Base-by-base conservation (phyloP, 202 grass and related monocot genomes). In the Hordeum pubiflorum region DNA sequence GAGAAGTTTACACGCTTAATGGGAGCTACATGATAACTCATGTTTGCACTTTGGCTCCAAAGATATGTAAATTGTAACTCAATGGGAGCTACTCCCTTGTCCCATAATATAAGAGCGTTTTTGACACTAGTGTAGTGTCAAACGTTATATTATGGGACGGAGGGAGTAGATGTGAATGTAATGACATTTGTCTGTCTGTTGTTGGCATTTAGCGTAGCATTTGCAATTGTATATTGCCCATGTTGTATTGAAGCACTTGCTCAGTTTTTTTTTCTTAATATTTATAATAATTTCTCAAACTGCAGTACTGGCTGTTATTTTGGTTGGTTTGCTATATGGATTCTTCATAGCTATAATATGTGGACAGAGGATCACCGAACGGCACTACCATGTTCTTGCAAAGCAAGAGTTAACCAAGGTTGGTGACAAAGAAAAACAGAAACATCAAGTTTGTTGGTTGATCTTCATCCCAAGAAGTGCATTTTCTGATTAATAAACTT, bases 341-440 rank as follows among this genome's bases (percentile, higher is more conserved):
- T 99, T 99, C 85, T 93, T 99, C 89, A 90, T 99, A 85, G 96
- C 96, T 79, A 99, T 99, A 91, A 99, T 95, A 79, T 95, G 92
- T 69, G 96, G 96, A 62, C 96, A 95, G 85, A 90, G 92, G 88
- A 99, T 99, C 76, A 92, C 83, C 74, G 96, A 99, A 67, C 87
- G 90, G 0, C 96, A 99, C 75, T 99, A 96, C 77, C 96, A 99
- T 87, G 89, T 99, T 91, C 92, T 99, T 86, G 92, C 89, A 63
- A 95, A 91, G 71, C 87, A 99, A 93, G 96, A 95, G 71, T 78
- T 95, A 81, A 99, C 96, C 62, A 95, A 99, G 96, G 92, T 99
- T 68, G 32, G 82, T 83, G 50, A 69, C 84, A 34, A 79, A 73
- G 12, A 54, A 9, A 80, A 37, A 44, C 81, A 43, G 75, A 68